Evolutionary conservation across 768 basidiomycete species (phyloP).

Genomic region (Lactifluus subvellereus): DNA sequence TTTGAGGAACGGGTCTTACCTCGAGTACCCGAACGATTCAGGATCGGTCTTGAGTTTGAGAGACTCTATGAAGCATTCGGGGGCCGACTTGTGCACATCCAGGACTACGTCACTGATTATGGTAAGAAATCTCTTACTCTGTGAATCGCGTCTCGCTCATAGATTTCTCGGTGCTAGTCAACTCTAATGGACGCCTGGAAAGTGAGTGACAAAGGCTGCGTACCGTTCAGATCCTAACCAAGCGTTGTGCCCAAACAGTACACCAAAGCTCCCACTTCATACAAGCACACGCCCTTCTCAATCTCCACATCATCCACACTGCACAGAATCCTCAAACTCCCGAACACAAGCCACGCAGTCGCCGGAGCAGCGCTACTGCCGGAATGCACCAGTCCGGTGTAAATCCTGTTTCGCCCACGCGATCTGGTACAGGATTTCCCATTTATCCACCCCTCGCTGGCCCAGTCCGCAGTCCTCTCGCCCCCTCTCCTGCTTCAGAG

Average conservation of each 20-base stretch:
- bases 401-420: slow-evolving; percentile 25
- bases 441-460: slow-evolving; percentile 35
- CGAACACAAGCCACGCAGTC: slow-evolving; percentile 26
- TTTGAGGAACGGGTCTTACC: slow-evolving; percentile 60
- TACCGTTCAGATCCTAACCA: background rate
- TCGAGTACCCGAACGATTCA: slow-evolving; percentile 61
- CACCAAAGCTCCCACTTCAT: slow-evolving; percentile 78
- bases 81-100: slow-evolving; percentile 79
- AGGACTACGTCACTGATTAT: slow-evolving; percentile 73
- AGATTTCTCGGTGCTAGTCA: slow-evolving; percentile 42
- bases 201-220: slow-evolving; percentile 39
- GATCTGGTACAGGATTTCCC: slow-evolving; percentile 31
- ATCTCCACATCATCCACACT: slow-evolving; percentile 83
- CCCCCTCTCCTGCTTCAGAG: slow-evolving; percentile 24
- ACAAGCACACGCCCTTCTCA: slow-evolving; percentile 77
- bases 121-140: slow-evolving; percentile 35
- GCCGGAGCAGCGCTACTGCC: slow-evolving; percentile 26
- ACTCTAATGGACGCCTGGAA: slow-evolving; percentile 64
- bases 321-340: slow-evolving; percentile 46
- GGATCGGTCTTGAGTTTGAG: slow-evolving; percentile 57
- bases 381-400: slow-evolving; percentile 25
- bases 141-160: background rate
- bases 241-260: slow-evolving; percentile 37
- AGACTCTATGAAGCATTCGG: slow-evolving; percentile 73
- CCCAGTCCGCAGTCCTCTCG: slow-evolving; percentile 27